Evolutionary conservation across 352 stramenopile genomes (phyloP).

Genomic region (Phytopythium montanum): DNA sequence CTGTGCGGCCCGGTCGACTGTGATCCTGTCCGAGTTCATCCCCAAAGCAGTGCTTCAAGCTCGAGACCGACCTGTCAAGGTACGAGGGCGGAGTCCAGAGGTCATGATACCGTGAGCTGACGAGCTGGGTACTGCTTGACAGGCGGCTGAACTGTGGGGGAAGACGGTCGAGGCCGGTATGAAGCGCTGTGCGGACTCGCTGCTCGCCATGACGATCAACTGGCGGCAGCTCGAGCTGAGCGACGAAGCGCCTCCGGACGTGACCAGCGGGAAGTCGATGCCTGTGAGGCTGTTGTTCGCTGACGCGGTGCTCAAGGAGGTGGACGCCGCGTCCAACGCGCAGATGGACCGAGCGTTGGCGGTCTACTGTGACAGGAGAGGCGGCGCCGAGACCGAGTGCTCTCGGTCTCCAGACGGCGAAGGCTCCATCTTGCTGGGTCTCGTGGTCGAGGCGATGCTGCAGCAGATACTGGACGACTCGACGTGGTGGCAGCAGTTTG

Average conservation of each 20-base stretch:
- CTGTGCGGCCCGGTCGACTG: conserved; percentile 34
- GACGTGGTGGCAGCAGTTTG: conserved; percentile 53
- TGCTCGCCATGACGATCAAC: conserved; percentile 66
- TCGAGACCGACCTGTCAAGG: conserved; percentile 36
- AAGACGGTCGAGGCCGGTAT: conserved; percentile 42
- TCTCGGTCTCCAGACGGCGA: conserved; percentile 13
- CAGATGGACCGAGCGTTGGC: conserved; percentile 55
- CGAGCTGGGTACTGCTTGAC: neutral
- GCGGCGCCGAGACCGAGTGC: conserved; percentile 8
- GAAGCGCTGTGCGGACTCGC: conserved; percentile 54
- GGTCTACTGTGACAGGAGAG: conserved; percentile 19
- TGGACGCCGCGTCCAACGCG: conserved; percentile 42
- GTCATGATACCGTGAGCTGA: neutral
- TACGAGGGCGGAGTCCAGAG: conserved; percentile 11
- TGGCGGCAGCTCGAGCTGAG: conserved; percentile 64
- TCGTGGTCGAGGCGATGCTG: conserved; percentile 52
- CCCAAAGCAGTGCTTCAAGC: conserved; percentile 42
- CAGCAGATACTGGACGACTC: conserved; percentile 57
- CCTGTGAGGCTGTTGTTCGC: conserved; percentile 37
- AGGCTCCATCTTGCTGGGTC: conserved; percentile 26
- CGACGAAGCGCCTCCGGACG: conserved; percentile 41
- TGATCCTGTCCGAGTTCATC: conserved; percentile 57
- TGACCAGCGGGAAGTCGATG: conserved; percentile 14
- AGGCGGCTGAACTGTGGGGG: conserved; percentile 55
- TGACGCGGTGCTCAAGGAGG: conserved; percentile 43